phyloP scores from a whole-genome alignment of 352 stramenopile genomes.

The Phytophthora niederhauseri region DNA sequence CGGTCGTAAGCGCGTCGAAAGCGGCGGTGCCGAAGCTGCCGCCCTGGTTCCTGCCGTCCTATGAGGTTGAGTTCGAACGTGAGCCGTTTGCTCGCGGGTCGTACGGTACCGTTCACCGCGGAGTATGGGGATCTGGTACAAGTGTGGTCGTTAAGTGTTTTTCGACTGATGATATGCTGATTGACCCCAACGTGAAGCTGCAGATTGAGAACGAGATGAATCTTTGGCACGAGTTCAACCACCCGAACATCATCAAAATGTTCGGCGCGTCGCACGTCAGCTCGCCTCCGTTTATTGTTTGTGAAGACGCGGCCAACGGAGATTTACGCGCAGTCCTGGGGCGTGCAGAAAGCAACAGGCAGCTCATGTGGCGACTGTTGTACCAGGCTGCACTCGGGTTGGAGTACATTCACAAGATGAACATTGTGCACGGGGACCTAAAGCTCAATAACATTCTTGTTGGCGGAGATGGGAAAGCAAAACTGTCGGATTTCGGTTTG shows the following conservation, averaged over 20 bases:
- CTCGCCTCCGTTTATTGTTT: slow-evolving; percentile 26
- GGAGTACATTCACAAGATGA: slow-evolving; percentile 29
- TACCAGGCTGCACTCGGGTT: no score
- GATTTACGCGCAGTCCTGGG: slow-evolving; percentile 2
- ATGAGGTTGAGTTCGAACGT: not conserved
- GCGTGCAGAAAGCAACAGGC: not conserved
- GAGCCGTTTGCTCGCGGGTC: not conserved
- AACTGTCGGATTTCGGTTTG: slow-evolving; percentile 26
- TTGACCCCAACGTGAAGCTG: no score
- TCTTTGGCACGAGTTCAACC: slow-evolving; percentile 26
- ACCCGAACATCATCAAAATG: slow-evolving; percentile 39
- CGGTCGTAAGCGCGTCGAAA: not conserved
- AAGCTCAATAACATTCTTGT: slow-evolving; percentile 47
- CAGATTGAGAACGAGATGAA: slow-evolving; percentile 27
- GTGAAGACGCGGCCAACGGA: slow-evolving; percentile 25
- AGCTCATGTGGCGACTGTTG: not conserved
- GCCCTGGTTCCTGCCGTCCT: not conserved
- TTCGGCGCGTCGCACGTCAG: slow-evolving; percentile 34
- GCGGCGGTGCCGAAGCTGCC: not conserved
- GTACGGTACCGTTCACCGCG: not conserved
- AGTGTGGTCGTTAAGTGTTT: not conserved
- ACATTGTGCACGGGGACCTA: slow-evolving; percentile 74
- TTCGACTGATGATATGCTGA: not conserved
- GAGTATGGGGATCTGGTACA: not conserved
- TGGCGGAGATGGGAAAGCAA: slow-evolving; percentile 27